phyloP scores from a whole-genome alignment of 805 yeast species.

The Kodamaea hsintzibuensis region DNA sequence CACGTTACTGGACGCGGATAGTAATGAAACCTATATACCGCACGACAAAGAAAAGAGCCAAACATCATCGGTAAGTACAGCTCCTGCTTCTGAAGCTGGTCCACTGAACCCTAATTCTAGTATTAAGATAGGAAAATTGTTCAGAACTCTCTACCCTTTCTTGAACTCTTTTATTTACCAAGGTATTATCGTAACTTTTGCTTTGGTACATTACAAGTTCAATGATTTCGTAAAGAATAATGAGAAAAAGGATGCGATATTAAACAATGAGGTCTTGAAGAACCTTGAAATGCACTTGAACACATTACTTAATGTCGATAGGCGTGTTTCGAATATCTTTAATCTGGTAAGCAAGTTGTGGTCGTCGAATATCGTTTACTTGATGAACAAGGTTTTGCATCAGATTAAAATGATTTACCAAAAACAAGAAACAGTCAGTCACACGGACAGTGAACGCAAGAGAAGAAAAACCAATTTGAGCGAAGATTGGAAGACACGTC shows the following conservation, averaged over 20 bases:
- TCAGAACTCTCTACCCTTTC: constrained; percentile 45
- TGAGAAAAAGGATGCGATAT: constrained; percentile 13
- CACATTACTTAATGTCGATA: constrained; percentile 25
- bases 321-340: constrained; percentile 20
- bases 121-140: constrained; percentile 33
- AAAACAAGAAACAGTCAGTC: constrained; percentile 13
- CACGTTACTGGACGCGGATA: neutral
- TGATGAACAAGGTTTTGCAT: constrained; percentile 31
- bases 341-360: constrained; percentile 26
- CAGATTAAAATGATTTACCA: constrained; percentile 27
- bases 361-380: constrained; percentile 35
- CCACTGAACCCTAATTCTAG: constrained; percentile 3
- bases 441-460: neutral
- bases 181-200: constrained; percentile 51
- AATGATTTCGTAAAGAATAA: constrained; percentile 30
- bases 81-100: neutral
- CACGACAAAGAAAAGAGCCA: neutral
- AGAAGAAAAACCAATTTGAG: constrained; percentile 1
- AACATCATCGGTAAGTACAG: neutral
- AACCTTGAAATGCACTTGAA: constrained; percentile 22
- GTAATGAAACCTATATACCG: neutral
- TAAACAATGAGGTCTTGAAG: constrained; percentile 3
- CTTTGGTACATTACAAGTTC: constrained; percentile 46
- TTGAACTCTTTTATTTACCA: constrained; percentile 52
- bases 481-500: neutral